A percentile compares a stretch with the other conserved stretches of the same genome.
These are phyloP conservation scores for Spathaspora arborariae DNA, from an alignment of 805 yeast species.

Conservation along the genomic window DNA sequence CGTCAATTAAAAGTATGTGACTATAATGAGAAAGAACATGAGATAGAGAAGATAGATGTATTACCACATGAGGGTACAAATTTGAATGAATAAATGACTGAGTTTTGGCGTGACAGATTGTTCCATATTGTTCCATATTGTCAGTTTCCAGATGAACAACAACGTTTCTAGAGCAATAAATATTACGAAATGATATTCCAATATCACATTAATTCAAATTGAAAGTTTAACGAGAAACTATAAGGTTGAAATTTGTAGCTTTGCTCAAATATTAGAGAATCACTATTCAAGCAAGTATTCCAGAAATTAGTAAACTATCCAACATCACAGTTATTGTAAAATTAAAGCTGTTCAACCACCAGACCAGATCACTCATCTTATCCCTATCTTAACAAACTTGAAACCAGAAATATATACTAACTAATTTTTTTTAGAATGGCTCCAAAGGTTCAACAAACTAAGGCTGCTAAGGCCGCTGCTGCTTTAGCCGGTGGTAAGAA, in stretches of 20 bases:
- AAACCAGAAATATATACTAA: slow-evolving; percentile 16
- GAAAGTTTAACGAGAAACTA: too few relatives aligned
- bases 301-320: too few relatives aligned
- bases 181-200: neutral
- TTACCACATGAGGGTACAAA: neutral
- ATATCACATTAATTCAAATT: too few relatives aligned
- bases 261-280: too few relatives aligned
- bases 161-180: neutral
- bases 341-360: too few relatives aligned
- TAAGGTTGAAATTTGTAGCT: too few relatives aligned
- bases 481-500: slow-evolving; percentile 99
- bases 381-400: neutral
- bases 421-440: slow-evolving; percentile 66
- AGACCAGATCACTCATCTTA: neutral
- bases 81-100: neutral
- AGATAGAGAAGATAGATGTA: neutral
- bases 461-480: slow-evolving; percentile 99
- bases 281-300: too few relatives aligned
- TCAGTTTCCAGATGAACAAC: neutral
- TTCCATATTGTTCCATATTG: neutral
- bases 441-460: slow-evolving; percentile 98
- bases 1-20: slow-evolving; percentile 9
- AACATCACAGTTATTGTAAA: too few relatives aligned
- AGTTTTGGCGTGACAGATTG: neutral
- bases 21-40: neutral